Evolutionary conservation across 192 early-diverging fungal species (phyloP).

Genomic region (Umbelopsis isabellina): DNA sequence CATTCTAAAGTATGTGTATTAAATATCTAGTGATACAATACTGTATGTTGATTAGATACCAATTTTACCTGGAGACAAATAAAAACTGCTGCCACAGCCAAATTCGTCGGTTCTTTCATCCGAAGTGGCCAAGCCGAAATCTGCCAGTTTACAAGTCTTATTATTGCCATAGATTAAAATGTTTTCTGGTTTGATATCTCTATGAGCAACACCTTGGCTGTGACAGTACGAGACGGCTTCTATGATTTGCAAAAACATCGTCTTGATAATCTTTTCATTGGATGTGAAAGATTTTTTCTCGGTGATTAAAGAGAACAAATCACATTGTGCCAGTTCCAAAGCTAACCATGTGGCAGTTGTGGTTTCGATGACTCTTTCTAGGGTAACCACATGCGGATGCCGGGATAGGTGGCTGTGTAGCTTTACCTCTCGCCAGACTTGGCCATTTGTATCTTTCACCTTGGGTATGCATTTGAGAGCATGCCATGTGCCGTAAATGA

Average conservation of each 20-base stretch:
- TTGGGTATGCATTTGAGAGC: conserved; percentile 80
- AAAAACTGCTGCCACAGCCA: conserved; percentile 67
- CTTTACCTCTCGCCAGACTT: conserved; percentile 64
- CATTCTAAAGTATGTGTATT: conserved; percentile 46
- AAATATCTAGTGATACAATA: background rate
- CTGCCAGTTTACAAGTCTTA: conserved; percentile 83
- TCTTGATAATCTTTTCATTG: conserved; percentile 75
- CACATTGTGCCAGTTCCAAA: conserved; percentile 83
- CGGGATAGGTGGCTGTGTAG: conserved; percentile 66
- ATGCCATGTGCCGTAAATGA: conserved; percentile 54
- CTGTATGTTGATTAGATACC: background rate
- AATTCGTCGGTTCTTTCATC: conserved; percentile 66
- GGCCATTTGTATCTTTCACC: conserved; percentile 57
- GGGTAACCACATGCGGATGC: conserved; percentile 67
- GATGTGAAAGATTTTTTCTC: conserved; percentile 67
- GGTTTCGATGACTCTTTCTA: conserved; percentile 69
- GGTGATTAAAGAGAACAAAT: conserved; percentile 94
- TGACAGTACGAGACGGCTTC: conserved; percentile 80
- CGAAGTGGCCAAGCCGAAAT: conserved; percentile 91
- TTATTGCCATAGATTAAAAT: conserved; percentile 65
- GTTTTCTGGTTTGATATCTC: conserved; percentile 85
- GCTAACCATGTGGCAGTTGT: conserved; percentile 63
- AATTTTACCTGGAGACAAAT: conserved; percentile 58
- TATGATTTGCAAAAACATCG: conserved; percentile 83
- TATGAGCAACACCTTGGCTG: conserved; percentile 67